Evolutionary conservation across 345 rosid species (phyloP).

Genomic region (Alliaria petiolata): DNA sequence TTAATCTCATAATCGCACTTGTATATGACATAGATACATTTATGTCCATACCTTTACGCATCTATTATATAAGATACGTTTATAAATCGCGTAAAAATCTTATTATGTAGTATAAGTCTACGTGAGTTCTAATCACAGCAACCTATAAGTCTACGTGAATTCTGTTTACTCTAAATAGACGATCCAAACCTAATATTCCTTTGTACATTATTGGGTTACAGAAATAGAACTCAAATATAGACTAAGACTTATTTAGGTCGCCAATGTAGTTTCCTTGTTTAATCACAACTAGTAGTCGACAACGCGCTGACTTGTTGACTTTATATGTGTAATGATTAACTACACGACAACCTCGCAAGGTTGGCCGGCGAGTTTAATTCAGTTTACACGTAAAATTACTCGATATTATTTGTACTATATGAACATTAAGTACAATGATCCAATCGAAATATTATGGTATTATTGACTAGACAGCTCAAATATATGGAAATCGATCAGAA

Average conservation of each 20-base stretch:
- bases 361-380: conserved; percentile 27
- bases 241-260: conserved; percentile 15
- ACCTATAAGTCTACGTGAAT: conserved; percentile 11
- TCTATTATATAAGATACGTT: background rate
- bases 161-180: conserved; percentile 12
- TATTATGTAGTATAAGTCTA: background rate
- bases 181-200: conserved; percentile 13
- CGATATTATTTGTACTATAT: background rate
- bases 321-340: conserved; percentile 10
- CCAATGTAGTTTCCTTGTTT: conserved; percentile 13
- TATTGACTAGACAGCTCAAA: conserved; percentile 16
- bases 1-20: background rate
- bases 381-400: background rate
- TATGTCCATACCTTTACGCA: background rate
- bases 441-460: background rate
- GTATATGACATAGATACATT: background rate
- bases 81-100: background rate
- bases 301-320: conserved; percentile 32
- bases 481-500: conserved; percentile 2
- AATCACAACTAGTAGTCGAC: conserved; percentile 16
- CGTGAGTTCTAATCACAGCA: background rate
- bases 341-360: conserved; percentile 18
- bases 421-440: conserved; percentile 5
- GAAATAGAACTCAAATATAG: conserved; percentile 10
- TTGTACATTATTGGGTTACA: conserved; percentile 17